Evolutionary conservation across 1,284 basidiomycete species (phyloP), one percentile per base, ranked within the genome.

Genomic region (Earliella scabrosa): DNA sequence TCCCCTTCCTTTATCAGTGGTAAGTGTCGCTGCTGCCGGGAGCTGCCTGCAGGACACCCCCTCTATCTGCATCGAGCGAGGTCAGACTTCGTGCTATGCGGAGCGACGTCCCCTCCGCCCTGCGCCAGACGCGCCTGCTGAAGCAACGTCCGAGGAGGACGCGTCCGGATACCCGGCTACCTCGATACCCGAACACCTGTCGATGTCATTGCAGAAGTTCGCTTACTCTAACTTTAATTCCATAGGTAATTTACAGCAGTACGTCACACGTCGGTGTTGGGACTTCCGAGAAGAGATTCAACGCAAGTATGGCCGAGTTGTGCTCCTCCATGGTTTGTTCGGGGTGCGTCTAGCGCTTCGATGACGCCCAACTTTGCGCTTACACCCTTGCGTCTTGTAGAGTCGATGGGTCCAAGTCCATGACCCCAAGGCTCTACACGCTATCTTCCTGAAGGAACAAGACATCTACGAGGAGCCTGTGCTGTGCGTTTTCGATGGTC

Each of bases 391-490:
- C n/a, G 1, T 9, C 21, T 27, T 16, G 7, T 26, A 63, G 58
- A n/a, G 36, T 3, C 46, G 39, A 16, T 52, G 52, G 52, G 53
- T 71, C 11, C 52, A 56, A 20, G 58, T 68, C n/a, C 56, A 54
- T 24, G 70, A 72, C 29, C 61, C 69, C 1, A 56, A 54, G 24
- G 71, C 71, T 0, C 50, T 73, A 46, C 65, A 70, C 34, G 58
- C 59, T 27, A 64, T 75, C 9, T 40, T 74, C 27, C 58, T 71
- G 24, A 74, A 71, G 51, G 73, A 74, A 11, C 66, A 68, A 44
- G 58, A 69, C 20, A 50, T 64, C 29, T 74, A 68, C 50, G 66
- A 69, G 24, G 68, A 72, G 40, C 55, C 61, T 16, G 29, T 56
- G 2, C 1, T 24, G 54, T 65, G 40, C 16, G 61, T 54, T 10